Conservation (phyloP, 164 flowering plant genomes). For the Magnolia kwangsiensis region DNA sequence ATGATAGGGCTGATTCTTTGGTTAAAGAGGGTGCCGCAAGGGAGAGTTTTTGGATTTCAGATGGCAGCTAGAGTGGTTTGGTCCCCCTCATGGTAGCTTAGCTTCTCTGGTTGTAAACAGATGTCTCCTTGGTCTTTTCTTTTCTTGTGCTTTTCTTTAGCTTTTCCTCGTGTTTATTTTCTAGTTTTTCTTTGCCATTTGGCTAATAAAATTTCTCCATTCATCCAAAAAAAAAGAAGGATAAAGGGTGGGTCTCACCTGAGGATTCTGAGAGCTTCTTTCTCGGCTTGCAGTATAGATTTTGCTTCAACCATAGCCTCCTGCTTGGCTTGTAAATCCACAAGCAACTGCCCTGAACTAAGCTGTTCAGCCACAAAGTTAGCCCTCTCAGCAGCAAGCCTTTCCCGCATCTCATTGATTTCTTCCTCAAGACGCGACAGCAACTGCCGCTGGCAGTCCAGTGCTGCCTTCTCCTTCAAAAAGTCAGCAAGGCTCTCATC, state of each 20-base stretch:
- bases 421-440: constrained; percentile 58
- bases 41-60: too few species aligned
- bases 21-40: too few species aligned
- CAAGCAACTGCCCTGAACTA: constrained; percentile 28
- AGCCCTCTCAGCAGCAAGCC: constrained; percentile 48
- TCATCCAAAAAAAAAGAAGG: not conserved
- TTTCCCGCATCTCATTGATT: constrained; percentile 60
- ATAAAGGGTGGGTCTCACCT: constrained; percentile 42
- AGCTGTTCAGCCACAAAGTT: constrained; percentile 41
- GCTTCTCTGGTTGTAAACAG: not conserved
- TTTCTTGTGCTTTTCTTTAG: not conserved
- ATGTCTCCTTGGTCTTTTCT: not conserved
- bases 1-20: too few species aligned
- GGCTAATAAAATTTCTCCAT: not conserved
- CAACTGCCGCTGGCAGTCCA: constrained; percentile 75
- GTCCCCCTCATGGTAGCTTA: too few species aligned
- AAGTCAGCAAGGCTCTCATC: constrained; percentile 32
- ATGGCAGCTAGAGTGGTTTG: too few species aligned
- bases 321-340: constrained; percentile 45
- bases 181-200: not conserved
- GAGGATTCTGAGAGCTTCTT: constrained; percentile 73
- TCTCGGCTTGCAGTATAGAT: constrained; percentile 75
- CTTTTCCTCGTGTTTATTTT: too few species aligned
- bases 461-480: constrained; percentile 66
- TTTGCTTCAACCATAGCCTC: constrained; percentile 60